Base-by-base conservation (phyloP, 805 yeast species). In the Metschnikowia peoriensis region DNA sequence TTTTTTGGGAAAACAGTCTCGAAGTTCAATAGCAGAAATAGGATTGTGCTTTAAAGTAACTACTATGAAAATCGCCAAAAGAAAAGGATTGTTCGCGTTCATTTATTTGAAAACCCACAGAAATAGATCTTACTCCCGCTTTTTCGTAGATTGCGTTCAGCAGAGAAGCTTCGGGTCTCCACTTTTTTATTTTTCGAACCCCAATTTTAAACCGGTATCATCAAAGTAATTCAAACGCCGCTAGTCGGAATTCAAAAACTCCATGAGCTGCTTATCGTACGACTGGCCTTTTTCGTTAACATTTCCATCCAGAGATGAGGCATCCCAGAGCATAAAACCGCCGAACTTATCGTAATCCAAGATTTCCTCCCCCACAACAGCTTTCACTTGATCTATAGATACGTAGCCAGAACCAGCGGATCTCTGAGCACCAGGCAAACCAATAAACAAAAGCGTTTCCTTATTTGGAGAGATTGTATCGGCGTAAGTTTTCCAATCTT, bases 321-420 rank as follows among this genome's bases (percentile, higher is more conserved):
- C 88, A 60, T 90, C 96, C 97, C 98, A 92, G 54, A 91, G 71
- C 79, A 87, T 82, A 63, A 92, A 81, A 28, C 91, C 88, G 28
- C 87, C 86, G 60, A 91, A 80, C 53, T 62, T 57, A 9, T 63
- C 52, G 41, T 59, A 58, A 27, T 35, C 22, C 39, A 50, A n/a
- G 38, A 58, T 42, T 7, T 35, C 49, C 28, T 38, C 41, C 16
- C 51, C 44, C 9, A 63, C 52, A 40, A 60, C 57, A 12, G 56
- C 17, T 37, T 54, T 42, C 38, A 71, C 65, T 11, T 57, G 55
- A 17, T 51, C 47, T 15, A 64, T 54, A 17, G 54, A 55, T 32
- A 74, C 73, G 59, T 81, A 86, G 16, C 90, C 90, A n/a, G 76
- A 64, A 1, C 77, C 73, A 3, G 89, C 87, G 43, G 86, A 81